phyloP scores from a whole-genome alignment of 495 filamentous ascomycete genomes.

The Neurospora sp. region DNA sequence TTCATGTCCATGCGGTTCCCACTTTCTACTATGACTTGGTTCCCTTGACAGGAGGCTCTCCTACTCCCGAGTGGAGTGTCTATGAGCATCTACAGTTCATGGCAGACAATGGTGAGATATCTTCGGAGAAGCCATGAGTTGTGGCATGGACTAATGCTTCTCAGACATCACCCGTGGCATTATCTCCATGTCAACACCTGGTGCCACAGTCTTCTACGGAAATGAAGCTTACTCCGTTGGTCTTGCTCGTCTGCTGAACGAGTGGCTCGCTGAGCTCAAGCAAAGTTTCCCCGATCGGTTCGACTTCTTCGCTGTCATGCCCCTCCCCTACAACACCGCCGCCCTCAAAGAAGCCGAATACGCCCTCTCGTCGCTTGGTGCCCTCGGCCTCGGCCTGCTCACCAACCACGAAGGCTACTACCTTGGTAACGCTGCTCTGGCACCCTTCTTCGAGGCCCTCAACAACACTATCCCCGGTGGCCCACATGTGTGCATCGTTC shows the following conservation, averaged over 20 bases:
- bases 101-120: neutral
- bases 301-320: constrained; percentile 1
- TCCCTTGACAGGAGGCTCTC: neutral
- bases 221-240: neutral
- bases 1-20: neutral
- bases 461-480: neutral
- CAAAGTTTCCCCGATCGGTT: neutral
- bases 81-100: neutral
- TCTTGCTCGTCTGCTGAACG: constrained; percentile 2
- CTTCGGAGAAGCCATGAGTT: neutral
- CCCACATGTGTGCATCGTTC: neutral
- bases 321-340: constrained; percentile 1
- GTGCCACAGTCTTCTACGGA: neutral
- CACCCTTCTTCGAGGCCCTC: constrained; percentile 1
- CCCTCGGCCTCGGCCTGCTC: neutral
- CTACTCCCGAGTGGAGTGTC: constrained; percentile 1
- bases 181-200: constrained; percentile 1
- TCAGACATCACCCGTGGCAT: neutral
- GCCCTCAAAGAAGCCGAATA: constrained; percentile 3
- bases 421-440: constrained; percentile 1
- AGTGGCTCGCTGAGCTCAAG: constrained; percentile 3
- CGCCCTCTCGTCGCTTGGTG: neutral
- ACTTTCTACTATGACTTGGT: neutral
- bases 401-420: constrained; percentile 4
- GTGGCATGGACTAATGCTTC: neutral